These are phyloP conservation scores for Choiromyces venosus DNA, from an alignment of 495 filamentous ascomycete species.

Conservation along the genomic window DNA sequence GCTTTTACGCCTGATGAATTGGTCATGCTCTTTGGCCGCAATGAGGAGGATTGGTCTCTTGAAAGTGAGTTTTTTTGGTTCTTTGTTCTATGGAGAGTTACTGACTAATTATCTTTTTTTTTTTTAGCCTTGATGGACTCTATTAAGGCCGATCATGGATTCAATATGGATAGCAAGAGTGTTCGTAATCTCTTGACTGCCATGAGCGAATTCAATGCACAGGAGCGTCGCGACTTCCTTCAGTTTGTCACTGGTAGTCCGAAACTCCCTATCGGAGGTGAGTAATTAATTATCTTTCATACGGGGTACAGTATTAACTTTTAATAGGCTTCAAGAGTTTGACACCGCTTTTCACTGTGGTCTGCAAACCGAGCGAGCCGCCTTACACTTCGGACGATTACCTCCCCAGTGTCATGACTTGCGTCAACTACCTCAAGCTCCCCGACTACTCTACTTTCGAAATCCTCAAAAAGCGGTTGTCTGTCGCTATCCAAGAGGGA, in stretches of 20 bases:
- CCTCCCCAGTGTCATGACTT: constrained; percentile 97
- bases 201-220: constrained; percentile 77
- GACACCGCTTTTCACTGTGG: constrained; percentile 96
- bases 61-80: constrained; percentile 64
- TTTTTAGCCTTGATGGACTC: constrained; percentile 83
- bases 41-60: constrained; percentile 95
- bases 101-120: constrained; percentile 36
- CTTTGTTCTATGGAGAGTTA: background rate
- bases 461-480: constrained; percentile 66
- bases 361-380: constrained; percentile 94
- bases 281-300: constrained; percentile 37
- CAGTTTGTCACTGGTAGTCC: constrained; percentile 98
- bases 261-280: constrained; percentile 97
- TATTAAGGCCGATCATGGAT: constrained; percentile 99
- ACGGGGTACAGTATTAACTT: constrained; percentile 20
- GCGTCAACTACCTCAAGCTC: constrained; percentile 98
- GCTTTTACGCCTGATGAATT: constrained; percentile 96
- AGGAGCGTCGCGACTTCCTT: constrained; percentile 85
- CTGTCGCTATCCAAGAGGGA: constrained; percentile 88
- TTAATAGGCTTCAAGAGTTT: constrained; percentile 84
- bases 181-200: constrained; percentile 88
- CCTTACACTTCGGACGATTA: constrained; percentile 96
- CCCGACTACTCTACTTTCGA: constrained; percentile 86
- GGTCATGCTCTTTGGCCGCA: constrained; percentile 90
- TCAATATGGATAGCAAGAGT: constrained; percentile 97